Conservation (phyloP, 163 green algal species). For the Scenedesmus sp. region DNA sequence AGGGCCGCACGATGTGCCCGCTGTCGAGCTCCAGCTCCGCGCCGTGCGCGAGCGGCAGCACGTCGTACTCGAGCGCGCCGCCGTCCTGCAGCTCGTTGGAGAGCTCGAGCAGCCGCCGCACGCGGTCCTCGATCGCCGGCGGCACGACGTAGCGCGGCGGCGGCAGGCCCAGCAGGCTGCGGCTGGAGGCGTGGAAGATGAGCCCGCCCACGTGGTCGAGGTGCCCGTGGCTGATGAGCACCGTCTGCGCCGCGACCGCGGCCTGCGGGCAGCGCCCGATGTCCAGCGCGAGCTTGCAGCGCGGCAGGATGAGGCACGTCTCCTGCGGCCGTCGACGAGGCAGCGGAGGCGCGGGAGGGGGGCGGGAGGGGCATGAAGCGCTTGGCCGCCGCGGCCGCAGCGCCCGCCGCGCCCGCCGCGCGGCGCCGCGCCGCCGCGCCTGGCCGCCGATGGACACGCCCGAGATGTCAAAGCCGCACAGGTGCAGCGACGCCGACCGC, state of each 20-base stretch:
- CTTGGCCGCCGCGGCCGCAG: too few relatives aligned
- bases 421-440: slow-evolving; percentile 23
- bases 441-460: slow-evolving; percentile 73
- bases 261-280: slow-evolving; percentile 65
- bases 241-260: slow-evolving; percentile 64
- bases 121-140: slow-evolving; percentile 25
- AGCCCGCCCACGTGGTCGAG: slow-evolving; percentile 75
- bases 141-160: slow-evolving; percentile 46
- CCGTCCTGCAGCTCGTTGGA: slow-evolving; percentile 33
- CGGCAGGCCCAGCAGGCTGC: slow-evolving; percentile 46
- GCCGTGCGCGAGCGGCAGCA: slow-evolving; percentile 41
- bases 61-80: slow-evolving; percentile 34
- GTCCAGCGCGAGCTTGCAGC: slow-evolving; percentile 67
- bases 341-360: too few relatives aligned
- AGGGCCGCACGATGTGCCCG: slow-evolving; percentile 58
- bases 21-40: slow-evolving; percentile 58
- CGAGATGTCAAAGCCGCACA: slow-evolving; percentile 59
- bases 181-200: slow-evolving; percentile 55
- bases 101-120: slow-evolving; percentile 41
- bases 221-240: slow-evolving; percentile 71
- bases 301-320: slow-evolving; percentile 75
- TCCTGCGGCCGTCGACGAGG: slow-evolving; percentile 70
- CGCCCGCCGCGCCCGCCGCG: background rate
- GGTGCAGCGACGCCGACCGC: slow-evolving; percentile 5
- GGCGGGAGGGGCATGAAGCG: too few relatives aligned